Evolutionary conservation across 2,329 filamentous ascomycete genomes (phyloP).

Genomic region (Metarhizium album): DNA sequence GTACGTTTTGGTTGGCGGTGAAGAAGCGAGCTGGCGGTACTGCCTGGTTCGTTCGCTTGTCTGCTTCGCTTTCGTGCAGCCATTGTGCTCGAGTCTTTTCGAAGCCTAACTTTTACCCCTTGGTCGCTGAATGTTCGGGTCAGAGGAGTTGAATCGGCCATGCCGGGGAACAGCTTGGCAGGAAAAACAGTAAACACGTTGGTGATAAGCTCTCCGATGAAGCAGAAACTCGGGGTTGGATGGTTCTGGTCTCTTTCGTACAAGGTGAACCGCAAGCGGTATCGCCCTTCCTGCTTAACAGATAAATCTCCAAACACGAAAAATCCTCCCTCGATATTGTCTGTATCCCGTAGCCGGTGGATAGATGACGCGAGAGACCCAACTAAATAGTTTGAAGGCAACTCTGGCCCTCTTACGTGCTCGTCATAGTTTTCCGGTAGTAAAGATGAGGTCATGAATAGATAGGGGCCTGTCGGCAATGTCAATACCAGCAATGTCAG

Average conservation of each 20-base stretch:
- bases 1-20: conserved; percentile 13
- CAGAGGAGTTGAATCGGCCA: conserved; percentile 71
- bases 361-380: conserved; percentile 72
- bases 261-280: conserved; percentile 64
- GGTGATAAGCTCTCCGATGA: conserved; percentile 26
- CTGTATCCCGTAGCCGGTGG: conserved; percentile 68
- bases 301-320: conserved; percentile 89
- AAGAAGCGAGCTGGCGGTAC: conserved; percentile 5
- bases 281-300: conserved; percentile 61
- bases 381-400: conserved; percentile 42
- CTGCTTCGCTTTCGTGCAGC: conserved; percentile 35
- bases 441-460: conserved; percentile 36
- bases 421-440: conserved; percentile 31
- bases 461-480: conserved; percentile 30
- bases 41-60: conserved; percentile 12
- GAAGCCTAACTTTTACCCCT: conserved; percentile 69
- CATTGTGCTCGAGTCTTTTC: conserved; percentile 65
- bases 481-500: neutral
- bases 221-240: conserved; percentile 12
- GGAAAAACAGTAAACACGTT: conserved; percentile 56
- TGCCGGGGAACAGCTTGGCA: conserved; percentile 64
- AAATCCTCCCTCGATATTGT: conserved; percentile 70
- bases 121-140: conserved; percentile 80
- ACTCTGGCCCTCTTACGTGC: conserved; percentile 19
- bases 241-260: conserved; percentile 35